Conservation (phyloP, 768 basidiomycete genomes). For the Lactarius deliciosus region DNA sequence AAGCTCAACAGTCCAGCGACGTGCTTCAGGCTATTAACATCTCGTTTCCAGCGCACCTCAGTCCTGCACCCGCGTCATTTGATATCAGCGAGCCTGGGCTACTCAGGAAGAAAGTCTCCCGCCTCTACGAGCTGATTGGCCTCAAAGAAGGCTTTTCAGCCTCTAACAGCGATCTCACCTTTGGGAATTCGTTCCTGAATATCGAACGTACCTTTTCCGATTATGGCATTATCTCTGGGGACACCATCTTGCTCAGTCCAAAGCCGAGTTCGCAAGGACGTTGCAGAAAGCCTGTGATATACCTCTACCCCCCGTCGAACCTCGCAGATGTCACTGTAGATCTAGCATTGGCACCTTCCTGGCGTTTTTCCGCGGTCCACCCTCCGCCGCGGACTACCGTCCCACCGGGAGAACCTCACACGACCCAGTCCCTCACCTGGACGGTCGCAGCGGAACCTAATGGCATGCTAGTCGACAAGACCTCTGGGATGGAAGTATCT, state of each 20-base stretch:
- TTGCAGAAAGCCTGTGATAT: slow-evolving; percentile 21
- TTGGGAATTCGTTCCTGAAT: not conserved
- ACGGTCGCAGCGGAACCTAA: slow-evolving; percentile 11
- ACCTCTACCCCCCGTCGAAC: slow-evolving; percentile 13
- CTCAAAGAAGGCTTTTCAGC: not conserved
- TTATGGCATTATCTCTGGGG: not conserved
- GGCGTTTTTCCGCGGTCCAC: slow-evolving; percentile 20
- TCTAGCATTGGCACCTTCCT: slow-evolving; percentile 1
- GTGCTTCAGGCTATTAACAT: not conserved
- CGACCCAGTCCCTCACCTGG: slow-evolving; percentile 15
- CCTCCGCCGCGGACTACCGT: slow-evolving; percentile 5
- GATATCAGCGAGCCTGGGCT: not conserved
- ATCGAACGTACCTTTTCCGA: not conserved
- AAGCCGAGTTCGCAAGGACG: not conserved
- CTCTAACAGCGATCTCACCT: slow-evolving; percentile 1
- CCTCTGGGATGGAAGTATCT: slow-evolving; percentile 14
- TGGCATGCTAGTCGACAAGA: slow-evolving; percentile 19
- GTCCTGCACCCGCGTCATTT: not conserved
- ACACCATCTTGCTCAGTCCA: not conserved
- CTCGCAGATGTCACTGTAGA: slow-evolving; percentile 17
- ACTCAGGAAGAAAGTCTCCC: slow-evolving; percentile 2
- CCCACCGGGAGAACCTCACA: not conserved
- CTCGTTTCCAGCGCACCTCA: not conserved
- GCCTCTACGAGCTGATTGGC: not conserved
- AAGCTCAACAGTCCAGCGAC: not conserved